Conservation (phyloP, 805 yeast species). For the Middelhovenomyces tepae region DNA sequence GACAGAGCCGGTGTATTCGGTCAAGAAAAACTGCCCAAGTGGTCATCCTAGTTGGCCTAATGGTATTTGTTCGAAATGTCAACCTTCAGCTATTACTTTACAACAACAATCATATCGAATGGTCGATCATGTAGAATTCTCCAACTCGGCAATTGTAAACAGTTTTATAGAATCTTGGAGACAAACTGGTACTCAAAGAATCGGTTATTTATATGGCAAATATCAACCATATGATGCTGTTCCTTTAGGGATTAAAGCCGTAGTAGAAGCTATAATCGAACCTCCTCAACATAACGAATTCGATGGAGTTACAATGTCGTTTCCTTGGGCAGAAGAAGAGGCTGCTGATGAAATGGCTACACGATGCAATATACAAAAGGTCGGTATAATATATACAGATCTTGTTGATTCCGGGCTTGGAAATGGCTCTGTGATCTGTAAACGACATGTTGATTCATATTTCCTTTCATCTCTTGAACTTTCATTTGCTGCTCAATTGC, state of each 20-base stretch:
- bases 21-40: constrained; percentile 50
- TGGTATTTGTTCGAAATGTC: constrained; percentile 94
- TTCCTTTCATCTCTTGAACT: constrained; percentile 86
- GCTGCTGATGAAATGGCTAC: constrained; percentile 38
- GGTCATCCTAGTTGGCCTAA: constrained; percentile 93
- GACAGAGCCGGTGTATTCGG: constrained; percentile 58
- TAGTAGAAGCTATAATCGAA: constrained; percentile 88
- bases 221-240: constrained; percentile 72
- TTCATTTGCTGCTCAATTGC: constrained; percentile 73
- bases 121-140: constrained; percentile 96
- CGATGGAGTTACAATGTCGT: constrained; percentile 70
- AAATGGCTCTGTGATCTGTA: constrained; percentile 84
- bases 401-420: constrained; percentile 78
- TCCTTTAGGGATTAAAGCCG: constrained; percentile 90
- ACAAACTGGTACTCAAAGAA: constrained; percentile 73
- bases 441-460: constrained; percentile 86
- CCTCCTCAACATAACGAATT: constrained; percentile 81
- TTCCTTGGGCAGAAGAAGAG: constrained; percentile 45
- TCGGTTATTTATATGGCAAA: constrained; percentile 76
- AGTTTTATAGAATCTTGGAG: constrained; percentile 90
- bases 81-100: constrained; percentile 89
- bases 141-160: constrained; percentile 63
- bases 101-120: constrained; percentile 85
- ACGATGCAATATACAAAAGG: constrained; percentile 52
- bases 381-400: constrained; percentile 88